A percentile compares a stretch with the other conserved stretches of the same genome.
Conservation (phyloP, 1,284 basidiomycete species). For the Tausonia pullulans region DNA sequence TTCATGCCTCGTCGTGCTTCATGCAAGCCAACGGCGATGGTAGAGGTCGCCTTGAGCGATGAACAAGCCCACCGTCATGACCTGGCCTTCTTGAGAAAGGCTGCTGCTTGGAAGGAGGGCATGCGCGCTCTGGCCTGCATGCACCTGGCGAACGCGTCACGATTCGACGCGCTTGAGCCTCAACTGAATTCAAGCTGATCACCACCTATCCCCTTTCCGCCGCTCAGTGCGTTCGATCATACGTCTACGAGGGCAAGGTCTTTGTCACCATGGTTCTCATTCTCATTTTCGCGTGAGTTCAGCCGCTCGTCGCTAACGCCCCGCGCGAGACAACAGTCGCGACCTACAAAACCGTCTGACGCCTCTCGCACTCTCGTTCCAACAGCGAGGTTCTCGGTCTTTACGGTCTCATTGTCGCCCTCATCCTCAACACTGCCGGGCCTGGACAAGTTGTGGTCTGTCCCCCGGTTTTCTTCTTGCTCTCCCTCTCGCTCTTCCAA, state of each 20-base stretch:
- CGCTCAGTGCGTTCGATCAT: slow-evolving; percentile 40
- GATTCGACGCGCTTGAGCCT: background rate
- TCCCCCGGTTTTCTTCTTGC: too few relatives aligned
- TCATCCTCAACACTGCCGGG: slow-evolving; percentile 41
- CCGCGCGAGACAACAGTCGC: background rate
- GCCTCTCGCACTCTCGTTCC: background rate
- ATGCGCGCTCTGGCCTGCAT: background rate
- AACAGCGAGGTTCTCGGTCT: slow-evolving; percentile 37
- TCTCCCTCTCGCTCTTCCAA: too few relatives aligned
- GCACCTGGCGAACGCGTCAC: background rate
- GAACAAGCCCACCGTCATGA: too few relatives aligned
- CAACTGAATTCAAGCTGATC: background rate
- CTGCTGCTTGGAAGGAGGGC: background rate
- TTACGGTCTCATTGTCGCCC: slow-evolving; percentile 44
- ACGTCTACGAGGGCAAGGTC: slow-evolving; percentile 44
- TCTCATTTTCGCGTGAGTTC: slow-evolving; percentile 40
- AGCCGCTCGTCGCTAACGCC: background rate
- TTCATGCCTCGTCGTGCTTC: too few relatives aligned
- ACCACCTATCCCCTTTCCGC: background rate
- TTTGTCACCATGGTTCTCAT: slow-evolving; percentile 65
- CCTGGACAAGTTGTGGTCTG: too few relatives aligned
- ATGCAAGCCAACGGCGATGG: too few relatives aligned
- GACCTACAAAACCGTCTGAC: background rate
- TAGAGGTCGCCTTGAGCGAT: too few relatives aligned
- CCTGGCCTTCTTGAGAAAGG: too few relatives aligned